Evolutionary conservation across 148 eudicot genomes (phyloP), one percentile per base, ranked within the genome.

Genomic region (Silene latifolia): DNA sequence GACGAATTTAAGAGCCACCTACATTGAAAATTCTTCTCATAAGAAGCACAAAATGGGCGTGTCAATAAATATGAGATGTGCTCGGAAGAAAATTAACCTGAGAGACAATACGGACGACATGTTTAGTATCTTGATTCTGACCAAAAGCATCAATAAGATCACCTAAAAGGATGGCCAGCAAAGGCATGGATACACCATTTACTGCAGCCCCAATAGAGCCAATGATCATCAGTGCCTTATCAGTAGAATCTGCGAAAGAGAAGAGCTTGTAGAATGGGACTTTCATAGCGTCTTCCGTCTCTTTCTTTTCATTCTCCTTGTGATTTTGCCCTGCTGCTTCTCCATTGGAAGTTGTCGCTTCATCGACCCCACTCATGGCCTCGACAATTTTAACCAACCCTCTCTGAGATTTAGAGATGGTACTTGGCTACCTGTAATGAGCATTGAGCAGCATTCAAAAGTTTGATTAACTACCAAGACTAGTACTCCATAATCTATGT

Each of bases 231-330:
- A 89, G 63, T n/a, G 75, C 42, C 66, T 71, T 83, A 78, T 91
- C 97, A 13, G 68, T 67, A 4, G 89, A 79, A 80, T 91, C 93
- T 3, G 91, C 87, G 68, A 91, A 91, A 11, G 85, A 19, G 66
- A 91, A 91, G 0, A 89, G 85, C 84, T 85, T 89, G 74, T 80
- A 81, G 69, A 91, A 87, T 8, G 91, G 88, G 53, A 91, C 85
- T 11, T 83, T 68, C 2, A 78, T 69, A 8, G 47, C 70, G 9
- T 61, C 59, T 1, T 17, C 76, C 44, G 75, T 74, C 27, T 76
- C 79, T 67, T 74, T 73, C 79, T 69, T 61, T 17, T 62, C 65
- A 15, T 19, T 69, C 53, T 68, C 78, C 42, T 21, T 23, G 10
- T 15, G 44, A 56, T 7, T 67, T 39, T 60, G 13, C 14, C 46